phyloP scores from a whole-genome alignment of 1,284 basidiomycete species.

The Apiotrichum mycotoxinovorans region DNA sequence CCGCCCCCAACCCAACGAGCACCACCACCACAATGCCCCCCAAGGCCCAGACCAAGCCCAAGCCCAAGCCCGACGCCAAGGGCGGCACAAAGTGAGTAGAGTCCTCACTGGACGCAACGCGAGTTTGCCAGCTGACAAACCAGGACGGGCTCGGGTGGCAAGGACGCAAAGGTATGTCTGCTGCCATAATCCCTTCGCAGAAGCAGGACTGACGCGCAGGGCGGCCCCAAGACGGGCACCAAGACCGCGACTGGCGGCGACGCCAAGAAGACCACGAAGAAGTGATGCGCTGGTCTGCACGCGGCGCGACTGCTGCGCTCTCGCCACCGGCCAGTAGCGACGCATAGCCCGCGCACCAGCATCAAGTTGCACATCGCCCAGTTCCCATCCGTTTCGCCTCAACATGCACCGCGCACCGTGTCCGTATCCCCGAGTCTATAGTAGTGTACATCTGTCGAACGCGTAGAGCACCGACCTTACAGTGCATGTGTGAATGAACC shows the following conservation, averaged over 20 bases:
- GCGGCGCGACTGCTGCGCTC: background rate
- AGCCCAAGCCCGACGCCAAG: background rate
- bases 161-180: slow-evolving; percentile 1
- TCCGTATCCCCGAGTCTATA: too few species aligned
- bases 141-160: background rate
- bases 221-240: background rate
- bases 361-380: too few species aligned
- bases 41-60: background rate
- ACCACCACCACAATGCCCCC: background rate
- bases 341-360: too few species aligned
- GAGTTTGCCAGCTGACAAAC: background rate
- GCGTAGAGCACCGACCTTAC: background rate
- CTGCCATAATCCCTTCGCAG: too few species aligned
- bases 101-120: too few species aligned
- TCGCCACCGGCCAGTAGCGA: too few species aligned
- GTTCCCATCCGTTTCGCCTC: background rate
- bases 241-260: background rate
- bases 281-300: background rate
- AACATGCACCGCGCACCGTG: too few species aligned
- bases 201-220: background rate
- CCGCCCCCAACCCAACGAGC: background rate
- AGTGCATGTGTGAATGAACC: background rate
- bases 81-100: background rate
- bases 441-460: too few species aligned
- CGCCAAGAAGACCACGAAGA: background rate